phyloP scores from a whole-genome alignment of 768 basidiomycete genomes.

The Agaricus blazei region DNA sequence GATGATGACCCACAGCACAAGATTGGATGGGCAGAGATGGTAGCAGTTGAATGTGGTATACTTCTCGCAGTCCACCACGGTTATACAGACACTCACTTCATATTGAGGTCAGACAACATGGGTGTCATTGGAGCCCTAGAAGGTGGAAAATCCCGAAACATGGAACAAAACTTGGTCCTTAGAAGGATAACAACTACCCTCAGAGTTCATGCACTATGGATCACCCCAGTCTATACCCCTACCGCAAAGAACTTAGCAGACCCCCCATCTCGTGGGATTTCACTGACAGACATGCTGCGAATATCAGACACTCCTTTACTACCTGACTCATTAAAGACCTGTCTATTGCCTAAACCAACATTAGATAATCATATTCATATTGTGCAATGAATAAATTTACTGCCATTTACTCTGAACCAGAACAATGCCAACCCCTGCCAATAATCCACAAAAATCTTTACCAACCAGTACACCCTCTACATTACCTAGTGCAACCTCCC shows the following conservation, averaged over 20 bases:
- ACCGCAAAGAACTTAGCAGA: slow-evolving; percentile 11
- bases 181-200: slow-evolving; percentile 4
- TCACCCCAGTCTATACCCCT: slow-evolving; percentile 1
- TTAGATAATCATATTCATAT: no score
- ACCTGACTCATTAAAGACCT: no score
- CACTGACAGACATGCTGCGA: neutral
- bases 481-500: no score
- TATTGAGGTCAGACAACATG: slow-evolving; percentile 28
- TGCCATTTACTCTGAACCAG: no score
- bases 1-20: slow-evolving; percentile 10
- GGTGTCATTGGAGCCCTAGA: slow-evolving; percentile 25
- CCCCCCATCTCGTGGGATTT: slow-evolving; percentile 7
- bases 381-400: no score
- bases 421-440: no score
- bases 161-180: slow-evolving; percentile 15
- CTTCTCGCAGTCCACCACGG: neutral
- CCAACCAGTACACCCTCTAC: no score
- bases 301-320: neutral
- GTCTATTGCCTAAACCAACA: no score
- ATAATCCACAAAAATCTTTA: no score
- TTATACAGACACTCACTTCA: slow-evolving; percentile 17
- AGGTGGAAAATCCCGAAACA: slow-evolving; percentile 15
- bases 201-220: slow-evolving; percentile 1
- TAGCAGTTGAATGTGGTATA: slow-evolving; percentile 21
- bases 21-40: slow-evolving; percentile 22